These are phyloP conservation scores for Lepidium aucheri DNA, from an alignment of 345 rosid genomes.

Conservation along the genomic window DNA sequence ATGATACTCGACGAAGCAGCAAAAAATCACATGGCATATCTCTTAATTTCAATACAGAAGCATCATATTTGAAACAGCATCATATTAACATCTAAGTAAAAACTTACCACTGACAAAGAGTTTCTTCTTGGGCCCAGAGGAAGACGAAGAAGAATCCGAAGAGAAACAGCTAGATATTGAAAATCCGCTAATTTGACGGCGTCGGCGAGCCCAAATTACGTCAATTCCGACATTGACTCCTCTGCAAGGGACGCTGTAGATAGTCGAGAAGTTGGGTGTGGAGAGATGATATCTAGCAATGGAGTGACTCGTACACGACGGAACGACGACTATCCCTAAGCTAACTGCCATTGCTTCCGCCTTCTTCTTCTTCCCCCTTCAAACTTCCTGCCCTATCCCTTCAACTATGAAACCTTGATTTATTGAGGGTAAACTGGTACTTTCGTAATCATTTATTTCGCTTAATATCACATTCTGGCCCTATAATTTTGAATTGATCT, in stretches of 20 bases:
- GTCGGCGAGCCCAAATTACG: neutral
- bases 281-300: neutral
- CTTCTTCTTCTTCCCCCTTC: neutral
- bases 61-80: too few relatives aligned
- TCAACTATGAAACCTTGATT: neutral
- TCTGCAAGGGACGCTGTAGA: slow-evolving; percentile 1
- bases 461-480: too few relatives aligned
- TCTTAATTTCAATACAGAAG: neutral
- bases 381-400: neutral
- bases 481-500: too few relatives aligned
- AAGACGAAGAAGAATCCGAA: slow-evolving; percentile 20
- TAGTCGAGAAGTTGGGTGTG: neutral
- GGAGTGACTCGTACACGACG: neutral
- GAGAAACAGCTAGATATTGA: slow-evolving; percentile 12
- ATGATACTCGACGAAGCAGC: neutral
- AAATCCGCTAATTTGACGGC: neutral
- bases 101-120: slow-evolving; percentile 63
- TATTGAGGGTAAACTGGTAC: slow-evolving; percentile 1
- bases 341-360: slow-evolving; percentile 4
- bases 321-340: slow-evolving; percentile 5
- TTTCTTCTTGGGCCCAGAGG: slow-evolving; percentile 32
- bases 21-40: neutral
- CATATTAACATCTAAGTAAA: too few relatives aligned
- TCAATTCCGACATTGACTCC: neutral
- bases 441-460: too few relatives aligned